phyloP scores from a whole-genome alignment of 495 filamentous ascomycete species.

The Lindgomyces ingoldianus region DNA sequence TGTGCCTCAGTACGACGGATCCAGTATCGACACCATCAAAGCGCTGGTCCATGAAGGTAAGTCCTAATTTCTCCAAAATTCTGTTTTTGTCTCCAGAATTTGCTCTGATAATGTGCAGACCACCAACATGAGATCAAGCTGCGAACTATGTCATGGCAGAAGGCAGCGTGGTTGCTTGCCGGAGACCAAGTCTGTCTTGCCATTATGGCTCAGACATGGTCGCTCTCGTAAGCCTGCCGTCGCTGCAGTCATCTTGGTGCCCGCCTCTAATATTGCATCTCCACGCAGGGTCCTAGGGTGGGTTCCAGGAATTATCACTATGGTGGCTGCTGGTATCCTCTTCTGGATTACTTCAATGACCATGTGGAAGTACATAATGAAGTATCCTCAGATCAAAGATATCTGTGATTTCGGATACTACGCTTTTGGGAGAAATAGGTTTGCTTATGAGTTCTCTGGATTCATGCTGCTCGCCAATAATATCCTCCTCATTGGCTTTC shows the following conservation, averaged over 20 bases:
- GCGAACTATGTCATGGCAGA: constrained; percentile 54
- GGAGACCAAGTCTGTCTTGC: constrained; percentile 54
- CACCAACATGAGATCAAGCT: constrained; percentile 52
- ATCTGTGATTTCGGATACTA: constrained; percentile 53
- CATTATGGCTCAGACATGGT: constrained; percentile 55
- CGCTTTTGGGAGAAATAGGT: constrained; percentile 45
- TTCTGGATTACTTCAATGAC: constrained; percentile 44
- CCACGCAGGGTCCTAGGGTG: constrained; percentile 48
- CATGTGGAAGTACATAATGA: constrained; percentile 55
- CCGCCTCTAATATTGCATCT: background rate
- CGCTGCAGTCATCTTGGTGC: background rate
- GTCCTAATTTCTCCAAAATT: background rate
- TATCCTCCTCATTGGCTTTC: constrained; percentile 48
- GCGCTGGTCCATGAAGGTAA: constrained; percentile 10
- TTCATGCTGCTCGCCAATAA: constrained; percentile 51
- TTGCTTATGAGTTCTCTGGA: constrained; percentile 45
- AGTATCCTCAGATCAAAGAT: constrained; percentile 50
- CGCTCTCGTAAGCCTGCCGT: constrained; percentile 32
- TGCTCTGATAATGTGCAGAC: constrained; percentile 33
- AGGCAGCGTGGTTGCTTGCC: constrained; percentile 49
- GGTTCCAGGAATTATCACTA: constrained; percentile 51
- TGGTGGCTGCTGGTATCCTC: constrained; percentile 27
- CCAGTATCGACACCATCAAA: background rate
- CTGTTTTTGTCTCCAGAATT: background rate
- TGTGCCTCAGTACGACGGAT: background rate